Conservation (phyloP, 2,329 filamentous ascomycete species). For the Clonostachys rhizophaga region DNA sequence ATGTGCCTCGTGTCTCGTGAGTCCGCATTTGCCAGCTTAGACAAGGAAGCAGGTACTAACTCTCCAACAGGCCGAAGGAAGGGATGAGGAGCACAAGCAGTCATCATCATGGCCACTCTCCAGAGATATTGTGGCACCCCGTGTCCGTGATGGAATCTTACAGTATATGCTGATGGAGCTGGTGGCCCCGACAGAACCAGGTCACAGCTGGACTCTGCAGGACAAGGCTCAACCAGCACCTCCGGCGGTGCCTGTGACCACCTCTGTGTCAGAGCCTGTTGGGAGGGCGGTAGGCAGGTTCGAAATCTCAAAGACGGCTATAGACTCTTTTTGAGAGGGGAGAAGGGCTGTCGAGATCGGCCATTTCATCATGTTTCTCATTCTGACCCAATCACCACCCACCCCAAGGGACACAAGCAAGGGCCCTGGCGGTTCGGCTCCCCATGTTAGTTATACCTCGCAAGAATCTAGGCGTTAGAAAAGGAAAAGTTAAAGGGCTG, state of each 20-base stretch:
- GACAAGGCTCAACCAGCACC: constrained; percentile 19
- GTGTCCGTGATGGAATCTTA: constrained; percentile 36
- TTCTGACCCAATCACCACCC: no score
- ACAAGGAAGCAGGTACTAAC: not conserved
- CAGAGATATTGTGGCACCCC: constrained; percentile 37
- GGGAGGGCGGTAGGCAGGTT: constrained; percentile 10
- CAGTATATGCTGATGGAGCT: constrained; percentile 44
- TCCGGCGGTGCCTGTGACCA: constrained; percentile 19
- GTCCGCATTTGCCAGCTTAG: constrained; percentile 10
- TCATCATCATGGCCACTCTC: no score
- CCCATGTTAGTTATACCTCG: no score
- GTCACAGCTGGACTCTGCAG: constrained; percentile 29
- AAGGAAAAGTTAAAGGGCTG: no score
- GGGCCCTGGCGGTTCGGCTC: no score
- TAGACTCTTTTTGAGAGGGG: not conserved
- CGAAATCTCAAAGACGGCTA: constrained; percentile 8
- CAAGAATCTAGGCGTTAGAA: no score
- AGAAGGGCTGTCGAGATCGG: not conserved
- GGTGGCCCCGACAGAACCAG: constrained; percentile 26
- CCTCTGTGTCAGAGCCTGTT: constrained; percentile 15
- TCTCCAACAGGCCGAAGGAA: constrained; percentile 37
- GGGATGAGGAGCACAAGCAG: constrained; percentile 28
- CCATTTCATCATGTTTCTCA: not conserved
- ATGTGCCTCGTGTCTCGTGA: constrained; percentile 44
- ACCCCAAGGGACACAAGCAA: no score